Base-by-base conservation (phyloP, 2,329 filamentous ascomycete genomes). In the Huntiella abstrusa region DNA sequence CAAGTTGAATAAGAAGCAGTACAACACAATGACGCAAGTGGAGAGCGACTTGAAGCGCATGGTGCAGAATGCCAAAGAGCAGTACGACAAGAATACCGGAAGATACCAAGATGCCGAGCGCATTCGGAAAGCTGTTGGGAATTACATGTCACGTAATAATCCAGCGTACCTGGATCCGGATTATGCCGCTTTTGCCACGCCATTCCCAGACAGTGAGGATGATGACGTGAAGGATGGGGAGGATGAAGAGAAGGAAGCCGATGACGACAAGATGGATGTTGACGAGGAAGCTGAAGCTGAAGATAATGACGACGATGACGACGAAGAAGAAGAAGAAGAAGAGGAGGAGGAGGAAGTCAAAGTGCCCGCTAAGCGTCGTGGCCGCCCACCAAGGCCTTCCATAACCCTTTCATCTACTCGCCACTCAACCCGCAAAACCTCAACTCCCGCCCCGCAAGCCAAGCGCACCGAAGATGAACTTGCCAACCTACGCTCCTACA, bases 1-100 rank as follows among this genome's bases (percentile, higher is more conserved):
- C 40, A 88, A 84, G 60, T 68, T 94, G 43, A 70, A 74, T 45
- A 68, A 73, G 43, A 66, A 73, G 54, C 71, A 77, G 52, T 92
- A 93, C 57, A 59, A 70, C 11, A 80, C 65, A 44, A 68, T 94
- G 42, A 77, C 83, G 4, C 70, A 79, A 43, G 65, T 94, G 10
- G 86, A 94, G 60, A 79, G 81, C 56, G 87, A 87, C 58, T 73
- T 88, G 57, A 92, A 91, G 65, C 78, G 85, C 52, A 82, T 94
- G 70, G 80, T 93, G 47, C 71, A 76, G 52, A 94, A 93, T 57
- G 83, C 83, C 33, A 93, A 93, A 60, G 77, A 84, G 46, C 91
- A 76, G 62, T 88, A 88, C 56, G 70, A 78, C 50, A 80, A 80
- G 54, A 72, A 71, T 38, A 84, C 83, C 0, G 64, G 75, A 48